Base-by-base conservation (phyloP, 257 asterid species). In the Penstemon barbatus region DNA sequence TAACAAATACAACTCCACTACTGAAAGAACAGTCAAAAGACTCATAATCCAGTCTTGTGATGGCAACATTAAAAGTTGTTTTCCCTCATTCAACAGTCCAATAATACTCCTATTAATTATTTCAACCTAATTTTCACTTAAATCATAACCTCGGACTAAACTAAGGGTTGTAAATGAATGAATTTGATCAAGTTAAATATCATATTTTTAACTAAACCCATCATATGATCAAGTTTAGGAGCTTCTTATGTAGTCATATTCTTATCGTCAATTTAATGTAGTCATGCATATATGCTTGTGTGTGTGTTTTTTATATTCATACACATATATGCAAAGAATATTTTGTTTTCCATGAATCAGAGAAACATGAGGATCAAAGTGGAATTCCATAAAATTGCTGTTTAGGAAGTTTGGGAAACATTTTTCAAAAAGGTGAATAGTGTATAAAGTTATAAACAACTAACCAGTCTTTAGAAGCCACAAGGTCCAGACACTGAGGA, bases 1-100 rank as follows among this genome's bases (percentile, higher is more conserved):
- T 11, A 63, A 61, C 77, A 70, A 65, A 61, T 36, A 44, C 38
- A 58, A 64, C 8, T 61, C n/a, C 69, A 68, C 45, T 49, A 58
- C 39, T 13, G 58, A 38, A 8, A 58, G 57, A 73, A 60, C 71
- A 52, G 77, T 78, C 77, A 55, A 62, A 58, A 55, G 58, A 55
- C 59, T 38, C 37, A 45, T 45, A 74, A 41, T 71, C 72, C 58
- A 61, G 59, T 57, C 51, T 61, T 44, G 70, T 78, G 83, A 43
- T 59, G 45, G 62, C 43, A 53, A 11, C 65, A 59, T 12, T 73
- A 62, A 45, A 25, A 12, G 40, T 48, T 60, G 51, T 58, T 56
- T 41, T 56, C 59, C 53, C 44, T 55, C 51, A 45, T 68, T 66
- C 37, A 57, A 51, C 37, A 3, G 57, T 59, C 62, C 33, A 39